Conservation (phyloP, 2,329 filamentous ascomycete species). For the Fusarium mangiferae region DNA sequence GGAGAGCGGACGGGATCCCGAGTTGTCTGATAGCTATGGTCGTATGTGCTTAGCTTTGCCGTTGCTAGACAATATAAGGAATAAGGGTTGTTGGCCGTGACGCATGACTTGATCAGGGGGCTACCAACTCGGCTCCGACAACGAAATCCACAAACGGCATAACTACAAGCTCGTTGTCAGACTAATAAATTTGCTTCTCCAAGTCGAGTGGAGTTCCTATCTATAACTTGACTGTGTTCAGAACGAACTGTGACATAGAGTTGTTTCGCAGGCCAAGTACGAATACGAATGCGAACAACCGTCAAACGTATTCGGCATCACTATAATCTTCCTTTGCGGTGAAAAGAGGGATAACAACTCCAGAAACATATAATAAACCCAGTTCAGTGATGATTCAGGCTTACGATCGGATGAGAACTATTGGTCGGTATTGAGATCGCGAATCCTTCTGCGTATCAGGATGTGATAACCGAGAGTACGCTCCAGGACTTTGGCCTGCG, state of each 20-base stretch:
- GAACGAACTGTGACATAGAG: neutral
- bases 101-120: neutral
- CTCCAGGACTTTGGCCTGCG: neutral
- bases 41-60: conserved; percentile 4
- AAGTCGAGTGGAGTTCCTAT: fast-evolving
- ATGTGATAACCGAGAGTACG: neutral
- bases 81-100: no score
- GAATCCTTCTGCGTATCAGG: conserved; percentile 3
- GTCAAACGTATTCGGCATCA: conserved; percentile 8
- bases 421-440: neutral
- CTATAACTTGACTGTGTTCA: neutral
- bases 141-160: neutral
- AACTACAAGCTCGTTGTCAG: neutral
- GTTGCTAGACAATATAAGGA: neutral
- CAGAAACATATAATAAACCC: neutral
- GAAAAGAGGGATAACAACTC: neutral
- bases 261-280: neutral
- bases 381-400: neutral
- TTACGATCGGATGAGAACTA: neutral
- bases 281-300: conserved; percentile 30
- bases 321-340: neutral
- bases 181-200: neutral
- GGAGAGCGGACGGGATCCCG: conserved; percentile 33
- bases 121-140: neutral
- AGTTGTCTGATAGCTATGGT: conserved; percentile 31